phyloP scores from a whole-genome alignment of 202 grass and related monocot genomes.

The Musa balbisiana region DNA sequence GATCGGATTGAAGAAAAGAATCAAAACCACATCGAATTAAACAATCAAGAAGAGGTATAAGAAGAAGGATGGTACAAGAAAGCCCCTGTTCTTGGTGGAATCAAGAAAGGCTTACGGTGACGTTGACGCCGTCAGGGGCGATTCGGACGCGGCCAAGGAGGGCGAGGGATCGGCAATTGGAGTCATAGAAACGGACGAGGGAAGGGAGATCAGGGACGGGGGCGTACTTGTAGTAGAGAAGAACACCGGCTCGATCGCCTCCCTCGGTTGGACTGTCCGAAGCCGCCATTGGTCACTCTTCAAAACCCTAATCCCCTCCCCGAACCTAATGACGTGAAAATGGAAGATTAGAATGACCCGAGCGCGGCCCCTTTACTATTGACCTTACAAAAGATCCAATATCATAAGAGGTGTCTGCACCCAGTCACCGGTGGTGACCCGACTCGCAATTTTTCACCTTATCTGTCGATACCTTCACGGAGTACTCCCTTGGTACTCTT shows the following conservation, averaged over 20 bases:
- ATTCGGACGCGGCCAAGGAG: slow-evolving; percentile 82
- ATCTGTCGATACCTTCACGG: not conserved
- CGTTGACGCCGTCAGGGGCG: slow-evolving; percentile 77
- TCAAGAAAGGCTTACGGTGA: slow-evolving; percentile 41
- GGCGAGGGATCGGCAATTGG: slow-evolving; percentile 41
- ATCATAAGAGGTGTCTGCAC: no score
- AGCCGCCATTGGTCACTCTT: not conserved
- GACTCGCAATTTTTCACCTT: not conserved
- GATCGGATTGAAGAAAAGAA: not conserved
- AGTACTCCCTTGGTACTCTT: not conserved
- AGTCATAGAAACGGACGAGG: slow-evolving; percentile 59
- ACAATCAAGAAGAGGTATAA: not conserved
- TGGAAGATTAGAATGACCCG: not conserved
- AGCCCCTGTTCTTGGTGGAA: no score
- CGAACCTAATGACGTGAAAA: not conserved
- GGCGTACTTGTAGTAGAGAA: slow-evolving; percentile 90
- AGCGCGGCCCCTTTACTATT: not conserved
- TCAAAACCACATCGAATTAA: not conserved
- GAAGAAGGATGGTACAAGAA: no score
- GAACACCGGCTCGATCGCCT: slow-evolving; percentile 39
- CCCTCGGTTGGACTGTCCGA: not conserved
- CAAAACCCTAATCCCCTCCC: not conserved
- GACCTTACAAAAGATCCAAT: no score
- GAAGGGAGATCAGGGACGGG: slow-evolving; percentile 45
- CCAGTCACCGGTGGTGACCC: not conserved